Percentiles rank a stretch among this genome's conserved stretches.
Conservation (phyloP, 169 alveolate genomes). For the Perkinsus olseni region DNA sequence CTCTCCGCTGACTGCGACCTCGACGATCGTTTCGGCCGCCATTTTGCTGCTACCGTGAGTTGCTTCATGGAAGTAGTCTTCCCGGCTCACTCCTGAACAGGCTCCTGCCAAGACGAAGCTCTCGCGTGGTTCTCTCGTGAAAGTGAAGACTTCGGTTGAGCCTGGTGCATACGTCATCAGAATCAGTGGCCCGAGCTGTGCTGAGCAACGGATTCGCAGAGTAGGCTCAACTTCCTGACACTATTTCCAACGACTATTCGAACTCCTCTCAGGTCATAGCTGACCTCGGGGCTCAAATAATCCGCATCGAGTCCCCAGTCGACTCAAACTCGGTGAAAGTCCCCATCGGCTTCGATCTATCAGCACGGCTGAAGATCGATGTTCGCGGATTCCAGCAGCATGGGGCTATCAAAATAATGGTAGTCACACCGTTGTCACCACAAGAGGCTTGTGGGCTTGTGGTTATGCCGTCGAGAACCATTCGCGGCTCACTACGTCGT, state of each 20-base stretch:
- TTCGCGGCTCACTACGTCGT: too few relatives aligned
- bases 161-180: neutral
- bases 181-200: neutral
- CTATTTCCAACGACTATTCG: neutral
- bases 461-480: too few relatives aligned
- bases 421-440: neutral
- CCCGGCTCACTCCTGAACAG: neutral
- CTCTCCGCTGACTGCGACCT: too few relatives aligned
- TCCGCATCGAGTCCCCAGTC: neutral
- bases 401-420: neutral
- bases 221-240: neutral
- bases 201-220: neutral
- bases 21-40: too few relatives aligned
- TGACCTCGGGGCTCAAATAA: neutral
- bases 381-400: neutral
- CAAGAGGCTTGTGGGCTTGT: too few relatives aligned
- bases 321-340: neutral
- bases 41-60: neutral
- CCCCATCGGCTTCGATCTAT: neutral
- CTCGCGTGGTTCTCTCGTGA: neutral
- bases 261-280: neutral
- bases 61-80: too few relatives aligned
- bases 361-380: neutral
- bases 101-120: neutral
- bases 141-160: neutral